Percentiles rank a stretch among this genome's conserved stretches.
These are phyloP conservation scores for Xylaria arbuscula DNA, from an alignment of 2,329 filamentous ascomycete species.

Conservation along the genomic window DNA sequence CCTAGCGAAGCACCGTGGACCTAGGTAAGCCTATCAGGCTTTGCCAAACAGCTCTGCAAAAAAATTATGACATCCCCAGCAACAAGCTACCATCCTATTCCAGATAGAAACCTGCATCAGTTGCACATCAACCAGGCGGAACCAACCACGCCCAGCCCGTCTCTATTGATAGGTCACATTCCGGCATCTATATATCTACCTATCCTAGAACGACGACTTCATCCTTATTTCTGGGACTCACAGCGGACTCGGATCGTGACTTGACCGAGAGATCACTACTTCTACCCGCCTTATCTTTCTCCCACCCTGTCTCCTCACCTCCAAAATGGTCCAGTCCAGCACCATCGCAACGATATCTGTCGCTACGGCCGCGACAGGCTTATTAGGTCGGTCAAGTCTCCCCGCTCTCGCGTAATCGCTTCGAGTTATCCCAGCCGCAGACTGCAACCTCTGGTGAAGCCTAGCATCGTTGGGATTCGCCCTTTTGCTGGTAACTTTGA, in stretches of 20 bases:
- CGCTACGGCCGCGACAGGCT: slow-evolving; percentile 68
- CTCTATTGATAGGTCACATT: slow-evolving; percentile 8
- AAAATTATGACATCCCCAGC: slow-evolving; percentile 34
- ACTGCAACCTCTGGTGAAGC: neutral
- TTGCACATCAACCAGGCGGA: slow-evolving; percentile 8
- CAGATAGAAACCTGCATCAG: slow-evolving; percentile 6
- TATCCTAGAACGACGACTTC: slow-evolving; percentile 2
- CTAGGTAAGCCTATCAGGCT: too few species aligned
- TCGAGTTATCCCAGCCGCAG: neutral
- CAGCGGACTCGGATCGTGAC: slow-evolving; percentile 1
- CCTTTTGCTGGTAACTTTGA: neutral
- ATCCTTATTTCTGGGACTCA: neutral
- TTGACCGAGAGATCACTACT: neutral
- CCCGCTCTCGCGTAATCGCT: neutral
- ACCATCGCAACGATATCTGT: slow-evolving; percentile 70
- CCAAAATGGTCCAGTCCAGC: slow-evolving; percentile 61
- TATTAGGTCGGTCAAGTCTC: slow-evolving; percentile 64
- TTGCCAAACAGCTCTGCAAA: slow-evolving; percentile 22
- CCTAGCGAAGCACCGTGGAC: too few species aligned
- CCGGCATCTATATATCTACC: neutral
- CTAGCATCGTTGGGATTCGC: neutral
- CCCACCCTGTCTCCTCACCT: slow-evolving; percentile 2
- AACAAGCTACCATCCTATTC: slow-evolving; percentile 17
- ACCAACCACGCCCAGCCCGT: slow-evolving; percentile 2
- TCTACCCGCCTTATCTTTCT: neutral